Base-by-base conservation (phyloP, 495 filamentous ascomycete species). In the Bombardia bombarda region DNA sequence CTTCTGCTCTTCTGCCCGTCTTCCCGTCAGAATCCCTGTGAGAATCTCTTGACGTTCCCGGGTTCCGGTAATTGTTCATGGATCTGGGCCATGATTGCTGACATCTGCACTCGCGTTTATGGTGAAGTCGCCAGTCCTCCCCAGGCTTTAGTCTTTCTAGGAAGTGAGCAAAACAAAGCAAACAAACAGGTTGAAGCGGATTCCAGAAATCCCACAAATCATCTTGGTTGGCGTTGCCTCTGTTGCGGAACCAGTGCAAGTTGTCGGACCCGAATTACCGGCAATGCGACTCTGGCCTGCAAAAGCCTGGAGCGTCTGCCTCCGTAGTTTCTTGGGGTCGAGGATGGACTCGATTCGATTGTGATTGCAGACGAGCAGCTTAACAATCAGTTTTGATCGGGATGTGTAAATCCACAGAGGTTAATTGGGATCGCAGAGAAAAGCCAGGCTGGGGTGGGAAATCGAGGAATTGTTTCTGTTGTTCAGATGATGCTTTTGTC, bases 181-280 rank as follows among this genome's bases (percentile, higher is more conserved):
- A 12, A 25, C 7, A 14, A 18, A 16, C 16, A 33, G 2, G 32
- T 7, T 28, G 25, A 28, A 12, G 25, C 25, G 25, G 25, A 6
- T 12, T 34, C 17, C 25, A 37, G 31, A 39, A 31, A 47, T 32
- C 44, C 52, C 52, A 42, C 52, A 45, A 56, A 51, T 56, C 43
- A 50, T 22, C 40, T 39, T 10, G 19, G 17, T 12, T 45, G 20
- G 42, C 21, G 34, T 38, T 17, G 22, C 24, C 38, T 17, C 14
- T 12, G 8, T 22, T 40, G 38, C 38, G 38, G 38, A 5, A 26
- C 38, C 35, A 6, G 7, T 16, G 12, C 38, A n/a, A 19, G 21
- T 10, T 47, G 24, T 25, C 42, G 39, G 17, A 40, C 51, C 52
- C 46, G 43, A 43, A 30, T 35, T 50, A 36, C 56, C 53, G 55